phyloP scores from a whole-genome alignment of 192 early-diverging fungal species.

The Dissophora globulifera region DNA sequence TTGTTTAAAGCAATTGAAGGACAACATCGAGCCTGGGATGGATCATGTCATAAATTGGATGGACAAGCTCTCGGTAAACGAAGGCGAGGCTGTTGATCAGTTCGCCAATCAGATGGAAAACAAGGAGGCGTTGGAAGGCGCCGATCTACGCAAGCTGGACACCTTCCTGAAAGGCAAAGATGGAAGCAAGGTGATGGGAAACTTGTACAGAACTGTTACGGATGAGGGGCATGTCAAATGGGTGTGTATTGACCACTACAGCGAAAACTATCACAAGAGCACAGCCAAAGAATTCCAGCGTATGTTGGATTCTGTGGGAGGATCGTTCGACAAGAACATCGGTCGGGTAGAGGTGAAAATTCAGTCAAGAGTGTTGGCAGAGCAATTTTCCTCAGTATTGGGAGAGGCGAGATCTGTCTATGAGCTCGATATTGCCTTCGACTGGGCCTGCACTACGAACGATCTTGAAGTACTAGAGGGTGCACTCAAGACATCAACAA shows the following conservation, averaged over 20 bases:
- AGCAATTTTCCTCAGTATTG: constrained; percentile 23
- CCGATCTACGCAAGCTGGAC: constrained; percentile 7
- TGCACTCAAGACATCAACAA: no score
- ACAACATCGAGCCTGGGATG: not conserved
- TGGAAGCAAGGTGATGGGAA: not conserved
- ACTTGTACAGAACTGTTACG: constrained; percentile 16
- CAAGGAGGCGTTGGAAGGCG: not conserved
- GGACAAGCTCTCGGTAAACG: no score
- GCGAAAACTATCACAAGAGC: no score
- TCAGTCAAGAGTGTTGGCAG: not conserved
- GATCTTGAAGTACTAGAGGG: constrained; percentile 22
- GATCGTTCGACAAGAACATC: constrained; percentile 10
- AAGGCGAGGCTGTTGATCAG: no score
- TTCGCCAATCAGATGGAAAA: no score
- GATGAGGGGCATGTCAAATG: constrained; percentile 31
- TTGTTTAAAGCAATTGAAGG: not conserved
- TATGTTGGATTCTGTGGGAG: constrained; percentile 13
- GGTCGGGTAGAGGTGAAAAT: constrained; percentile 19
- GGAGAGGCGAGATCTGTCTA: constrained; percentile 11
- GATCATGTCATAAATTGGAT: no score
- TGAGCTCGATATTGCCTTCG: constrained; percentile 8
- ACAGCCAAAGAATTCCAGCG: not conserved
- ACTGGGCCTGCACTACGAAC: not conserved
- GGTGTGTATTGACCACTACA: constrained; percentile 38
- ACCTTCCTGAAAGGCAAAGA: constrained; percentile 16